Percentiles rank a stretch among this genome's conserved stretches.
Evolutionary conservation across 1,139 yeast species (phyloP).

Genomic region (Wickerhamomyces sp.): DNA sequence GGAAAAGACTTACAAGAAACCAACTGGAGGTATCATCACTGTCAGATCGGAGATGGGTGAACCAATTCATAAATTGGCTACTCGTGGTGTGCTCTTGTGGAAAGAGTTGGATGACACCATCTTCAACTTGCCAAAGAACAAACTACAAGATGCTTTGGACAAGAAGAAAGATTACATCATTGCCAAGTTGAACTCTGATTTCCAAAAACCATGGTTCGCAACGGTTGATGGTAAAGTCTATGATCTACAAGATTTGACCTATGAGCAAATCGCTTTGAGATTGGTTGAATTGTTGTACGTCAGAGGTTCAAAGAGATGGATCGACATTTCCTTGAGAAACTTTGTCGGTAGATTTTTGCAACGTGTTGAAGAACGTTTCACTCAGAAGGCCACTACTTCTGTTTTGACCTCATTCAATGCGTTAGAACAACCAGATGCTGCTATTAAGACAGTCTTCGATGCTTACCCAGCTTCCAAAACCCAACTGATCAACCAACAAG

Average conservation of each 20-base stretch:
- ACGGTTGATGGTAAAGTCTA: conserved; percentile 63
- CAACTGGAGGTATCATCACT: conserved; percentile 95
- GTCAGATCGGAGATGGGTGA: conserved; percentile 99
- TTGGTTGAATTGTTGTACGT: conserved; percentile 87
- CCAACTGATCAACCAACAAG: conserved; percentile 92
- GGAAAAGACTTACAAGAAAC: conserved; percentile 92
- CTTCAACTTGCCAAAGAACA: conserved; percentile 85
- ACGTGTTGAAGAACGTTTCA: conserved; percentile 95
- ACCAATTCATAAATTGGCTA: conserved; percentile 97
- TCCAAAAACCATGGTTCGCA: conserved; percentile 96
- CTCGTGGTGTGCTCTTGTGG: conserved; percentile 97
- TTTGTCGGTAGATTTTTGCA: conserved; percentile 83
- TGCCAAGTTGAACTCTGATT: conserved; percentile 81
- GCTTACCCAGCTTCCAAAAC: conserved; percentile 68
- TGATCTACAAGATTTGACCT: conserved; percentile 94
- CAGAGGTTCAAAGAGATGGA: conserved; percentile 78
- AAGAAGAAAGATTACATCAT: conserved; percentile 87
- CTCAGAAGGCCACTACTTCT: conserved; percentile 51
- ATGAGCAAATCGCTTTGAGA: conserved; percentile 84
- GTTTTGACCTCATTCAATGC: conserved; percentile 69
- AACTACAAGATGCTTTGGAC: conserved; percentile 73
- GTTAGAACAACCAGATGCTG: conserved; percentile 60
- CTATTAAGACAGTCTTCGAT: conserved; percentile 54
- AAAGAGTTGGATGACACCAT: conserved; percentile 92
- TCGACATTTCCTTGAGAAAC: conserved; percentile 80